These are phyloP conservation scores for Tylopilus vinaceipallidus DNA, from an alignment of 768 basidiomycete species.

Conservation along the genomic window DNA sequence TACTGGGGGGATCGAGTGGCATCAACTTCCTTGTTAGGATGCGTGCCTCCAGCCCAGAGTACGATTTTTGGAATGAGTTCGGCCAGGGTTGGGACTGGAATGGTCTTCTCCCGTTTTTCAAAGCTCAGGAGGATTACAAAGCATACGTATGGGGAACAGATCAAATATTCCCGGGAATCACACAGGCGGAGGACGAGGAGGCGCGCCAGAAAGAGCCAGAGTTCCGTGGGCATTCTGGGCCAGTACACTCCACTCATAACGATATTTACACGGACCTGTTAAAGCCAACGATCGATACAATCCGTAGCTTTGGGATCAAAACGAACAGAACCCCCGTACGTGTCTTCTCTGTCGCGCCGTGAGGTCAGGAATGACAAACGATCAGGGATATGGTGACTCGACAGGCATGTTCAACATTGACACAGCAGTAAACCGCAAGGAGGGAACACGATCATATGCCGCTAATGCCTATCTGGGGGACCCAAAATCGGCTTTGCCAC, in stretches of 20 bases:
- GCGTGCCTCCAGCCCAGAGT: constrained; percentile 19
- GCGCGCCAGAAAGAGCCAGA: constrained; percentile 7
- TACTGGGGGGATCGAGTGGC: constrained; percentile 20
- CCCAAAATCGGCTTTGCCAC: constrained; percentile 8
- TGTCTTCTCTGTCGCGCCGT: neutral
- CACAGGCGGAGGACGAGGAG: constrained; percentile 6
- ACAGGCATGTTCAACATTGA: constrained; percentile 22
- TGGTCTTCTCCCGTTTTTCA: constrained; percentile 15
- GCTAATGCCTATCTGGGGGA: constrained; percentile 16
- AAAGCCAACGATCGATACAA: constrained; percentile 11
- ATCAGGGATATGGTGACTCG: constrained; percentile 12
- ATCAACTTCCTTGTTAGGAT: constrained; percentile 20
- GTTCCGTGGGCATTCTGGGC: constrained; percentile 12
- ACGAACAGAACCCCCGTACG: constrained; percentile 14
- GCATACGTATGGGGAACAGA: constrained; percentile 9
- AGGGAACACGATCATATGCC: constrained; percentile 18
- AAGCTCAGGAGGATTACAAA: constrained; percentile 10
- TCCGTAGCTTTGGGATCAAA: constrained; percentile 9
- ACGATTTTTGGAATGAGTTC: constrained; percentile 19
- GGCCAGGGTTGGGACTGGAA: constrained; percentile 18
- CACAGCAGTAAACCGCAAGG: constrained; percentile 12
- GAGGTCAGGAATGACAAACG: neutral
- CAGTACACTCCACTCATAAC: constrained; percentile 16
- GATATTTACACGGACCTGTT: constrained; percentile 13
- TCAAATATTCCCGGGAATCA: constrained; percentile 15